Evolutionary conservation across 1,139 yeast genomes (phyloP).

Genomic region (Lodderomyces oxycetoniae): DNA sequence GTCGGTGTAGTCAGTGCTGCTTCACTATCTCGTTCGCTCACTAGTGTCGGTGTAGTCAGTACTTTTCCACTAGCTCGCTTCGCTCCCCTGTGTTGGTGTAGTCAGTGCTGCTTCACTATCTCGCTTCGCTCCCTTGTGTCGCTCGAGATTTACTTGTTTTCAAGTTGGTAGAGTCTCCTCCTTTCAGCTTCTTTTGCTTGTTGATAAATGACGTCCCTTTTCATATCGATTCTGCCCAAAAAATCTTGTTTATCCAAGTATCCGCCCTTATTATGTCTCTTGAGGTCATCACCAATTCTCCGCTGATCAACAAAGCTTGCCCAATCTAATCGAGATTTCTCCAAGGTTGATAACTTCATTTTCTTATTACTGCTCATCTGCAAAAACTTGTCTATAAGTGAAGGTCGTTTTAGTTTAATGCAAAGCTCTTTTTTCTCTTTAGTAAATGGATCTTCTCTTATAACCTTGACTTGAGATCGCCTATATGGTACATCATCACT

Average conservation of each 20-base stretch:
- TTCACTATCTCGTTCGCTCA: too few species aligned
- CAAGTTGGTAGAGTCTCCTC: conserved; percentile 6
- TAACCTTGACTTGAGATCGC: conserved; percentile 32
- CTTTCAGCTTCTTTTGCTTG: conserved; percentile 47
- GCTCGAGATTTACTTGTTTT: conserved; percentile 2
- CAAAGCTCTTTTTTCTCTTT: conserved; percentile 28
- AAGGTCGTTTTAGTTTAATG: conserved; percentile 59
- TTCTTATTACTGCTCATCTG: conserved; percentile 25
- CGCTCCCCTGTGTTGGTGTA: too few species aligned
- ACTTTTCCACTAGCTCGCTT: too few species aligned
- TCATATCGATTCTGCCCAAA: conserved; percentile 67
- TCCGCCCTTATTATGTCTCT: conserved; percentile 68
- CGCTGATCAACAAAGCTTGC: conserved; percentile 87
- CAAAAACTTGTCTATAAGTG: conserved; percentile 62
- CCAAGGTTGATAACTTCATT: conserved; percentile 76
- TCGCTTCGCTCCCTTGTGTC: too few species aligned
- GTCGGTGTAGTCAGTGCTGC: too few species aligned
- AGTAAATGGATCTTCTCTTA: conserved; percentile 33
- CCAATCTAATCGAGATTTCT: conserved; percentile 93
- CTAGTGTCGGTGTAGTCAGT: too few species aligned
- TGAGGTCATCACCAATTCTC: conserved; percentile 78
- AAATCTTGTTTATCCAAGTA: conserved; percentile 90
- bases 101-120: too few species aligned
- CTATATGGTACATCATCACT: conserved; percentile 9
- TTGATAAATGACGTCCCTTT: conserved; percentile 60